These are phyloP conservation scores for Aquilaria agallochum DNA, from an alignment of 441 rosid genomes.

Conservation along the genomic window DNA sequence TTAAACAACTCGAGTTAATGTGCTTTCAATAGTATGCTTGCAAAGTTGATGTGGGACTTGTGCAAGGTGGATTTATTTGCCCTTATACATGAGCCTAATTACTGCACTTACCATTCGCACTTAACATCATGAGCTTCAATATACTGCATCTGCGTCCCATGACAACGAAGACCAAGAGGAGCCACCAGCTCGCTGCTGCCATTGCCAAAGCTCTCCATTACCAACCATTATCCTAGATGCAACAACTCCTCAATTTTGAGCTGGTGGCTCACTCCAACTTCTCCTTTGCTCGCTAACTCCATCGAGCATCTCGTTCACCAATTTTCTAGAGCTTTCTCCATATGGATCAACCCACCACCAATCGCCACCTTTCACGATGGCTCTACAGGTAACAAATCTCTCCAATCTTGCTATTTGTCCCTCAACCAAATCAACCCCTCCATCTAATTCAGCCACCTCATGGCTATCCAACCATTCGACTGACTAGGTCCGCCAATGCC, in stretches of 20 bases:
- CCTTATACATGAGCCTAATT: too few relatives aligned
- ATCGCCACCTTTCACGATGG: slow-evolving; percentile 8
- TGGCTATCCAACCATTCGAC: slow-evolving; percentile 57
- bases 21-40: too few relatives aligned
- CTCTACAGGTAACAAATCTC: slow-evolving; percentile 11
- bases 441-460: slow-evolving; percentile 78
- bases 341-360: slow-evolving; percentile 45
- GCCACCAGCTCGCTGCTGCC: slow-evolving; percentile 11
- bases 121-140: too few relatives aligned
- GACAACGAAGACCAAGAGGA: slow-evolving; percentile 29
- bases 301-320: slow-evolving; percentile 66
- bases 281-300: slow-evolving; percentile 71
- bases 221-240: slow-evolving; percentile 45
- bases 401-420: slow-evolving; percentile 75
- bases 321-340: slow-evolving; percentile 71
- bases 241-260: slow-evolving; percentile 66
- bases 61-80: too few relatives aligned
- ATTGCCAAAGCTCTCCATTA: slow-evolving; percentile 1
- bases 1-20: too few relatives aligned
- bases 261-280: slow-evolving; percentile 63
- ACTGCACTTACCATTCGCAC: too few relatives aligned
- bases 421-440: slow-evolving; percentile 88
- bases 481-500: too few relatives aligned
- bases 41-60: too few relatives aligned
- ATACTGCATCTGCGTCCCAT: slow-evolving; percentile 12